A percentile compares a stretch with the other conserved stretches of the same genome.
Conservation (phyloP, 2,329 filamentous ascomycete species). For the Cyphellophora europaea region DNA sequence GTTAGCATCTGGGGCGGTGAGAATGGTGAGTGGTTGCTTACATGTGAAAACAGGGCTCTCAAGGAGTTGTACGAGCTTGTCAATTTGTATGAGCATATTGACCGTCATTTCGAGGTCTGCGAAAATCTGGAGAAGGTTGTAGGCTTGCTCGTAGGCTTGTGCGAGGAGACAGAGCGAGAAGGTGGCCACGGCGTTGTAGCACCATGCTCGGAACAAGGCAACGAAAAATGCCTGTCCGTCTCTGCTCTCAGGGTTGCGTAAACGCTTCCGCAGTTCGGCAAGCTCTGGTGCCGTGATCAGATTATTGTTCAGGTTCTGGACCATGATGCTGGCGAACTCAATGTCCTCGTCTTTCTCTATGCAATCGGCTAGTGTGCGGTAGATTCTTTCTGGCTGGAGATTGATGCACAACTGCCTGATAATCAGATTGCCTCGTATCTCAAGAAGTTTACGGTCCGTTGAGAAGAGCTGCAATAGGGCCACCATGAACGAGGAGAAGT, state of each 20-base stretch:
- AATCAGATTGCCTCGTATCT: conserved; percentile 89
- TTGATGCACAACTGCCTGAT: conserved; percentile 91
- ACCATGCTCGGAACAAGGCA: conserved; percentile 91
- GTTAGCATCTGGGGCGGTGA: conserved; percentile 4
- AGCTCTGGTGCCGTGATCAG: conserved; percentile 94
- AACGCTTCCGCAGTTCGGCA: conserved; percentile 76
- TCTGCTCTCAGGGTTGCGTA: conserved; percentile 85
- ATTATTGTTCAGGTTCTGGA: conserved; percentile 98
- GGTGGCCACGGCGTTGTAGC: conserved; percentile 94
- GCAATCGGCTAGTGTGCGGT: conserved; percentile 88
- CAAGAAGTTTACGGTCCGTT: conserved; percentile 81
- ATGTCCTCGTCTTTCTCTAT: conserved; percentile 97
- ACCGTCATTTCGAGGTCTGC: conserved; percentile 98
- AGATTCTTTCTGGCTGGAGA: conserved; percentile 88
- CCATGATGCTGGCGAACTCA: conserved; percentile 98
- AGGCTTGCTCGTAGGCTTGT: conserved; percentile 96
- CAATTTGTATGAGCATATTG: conserved; percentile 96
- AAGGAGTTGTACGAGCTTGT: conserved; percentile 92
- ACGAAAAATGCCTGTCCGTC: conserved; percentile 96
- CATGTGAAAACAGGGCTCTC: conserved; percentile 98
- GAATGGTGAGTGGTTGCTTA: conserved; percentile 34
- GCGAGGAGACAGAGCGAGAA: conserved; percentile 93
- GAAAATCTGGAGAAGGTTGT: conserved; percentile 91
- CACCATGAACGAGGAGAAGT: conserved; percentile 97
- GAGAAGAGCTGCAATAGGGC: conserved; percentile 91